Evolutionary conservation across 164 flowering plant genomes (phyloP).

Genomic region (Warburgia ugandensis): DNA sequence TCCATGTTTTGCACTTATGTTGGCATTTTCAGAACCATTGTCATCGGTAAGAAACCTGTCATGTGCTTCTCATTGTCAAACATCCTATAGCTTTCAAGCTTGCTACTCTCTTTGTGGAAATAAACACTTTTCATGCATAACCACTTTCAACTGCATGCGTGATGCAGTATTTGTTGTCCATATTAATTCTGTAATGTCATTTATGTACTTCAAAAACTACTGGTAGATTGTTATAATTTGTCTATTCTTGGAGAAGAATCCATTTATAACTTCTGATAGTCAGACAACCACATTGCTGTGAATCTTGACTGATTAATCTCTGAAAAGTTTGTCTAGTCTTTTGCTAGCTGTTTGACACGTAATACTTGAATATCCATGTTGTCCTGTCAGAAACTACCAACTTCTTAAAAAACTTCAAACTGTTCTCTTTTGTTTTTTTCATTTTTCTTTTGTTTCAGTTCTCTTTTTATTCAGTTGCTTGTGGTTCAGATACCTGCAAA

Average conservation of each 20-base stretch:
- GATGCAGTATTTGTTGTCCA: too few species aligned
- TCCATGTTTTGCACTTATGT: slow-evolving; percentile 75
- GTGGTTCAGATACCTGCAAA: slow-evolving; percentile 60
- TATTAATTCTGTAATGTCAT: too few species aligned
- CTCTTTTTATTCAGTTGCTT: not conserved
- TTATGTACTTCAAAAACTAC: too few species aligned
- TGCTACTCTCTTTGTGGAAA: not conserved
- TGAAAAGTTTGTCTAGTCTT: too few species aligned
- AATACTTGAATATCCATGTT: not conserved
- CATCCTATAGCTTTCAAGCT: not conserved
- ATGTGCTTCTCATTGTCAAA: too few species aligned
- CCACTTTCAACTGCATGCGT: too few species aligned
- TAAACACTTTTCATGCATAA: not conserved
- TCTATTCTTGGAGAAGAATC: too few species aligned
- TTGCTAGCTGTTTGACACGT: too few species aligned
- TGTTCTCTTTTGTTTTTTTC: not conserved
- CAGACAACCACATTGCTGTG: too few species aligned
- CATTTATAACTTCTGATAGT: too few species aligned
- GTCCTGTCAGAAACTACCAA: not conserved
- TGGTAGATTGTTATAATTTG: too few species aligned
- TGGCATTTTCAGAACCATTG: slow-evolving; percentile 73
- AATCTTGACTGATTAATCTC: too few species aligned
- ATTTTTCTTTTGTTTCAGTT: not conserved
- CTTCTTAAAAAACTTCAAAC: not conserved
- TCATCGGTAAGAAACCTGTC: slow-evolving; percentile 37